Conservation (phyloP, 306 rosid genomes). For the Dryas octopetala region DNA sequence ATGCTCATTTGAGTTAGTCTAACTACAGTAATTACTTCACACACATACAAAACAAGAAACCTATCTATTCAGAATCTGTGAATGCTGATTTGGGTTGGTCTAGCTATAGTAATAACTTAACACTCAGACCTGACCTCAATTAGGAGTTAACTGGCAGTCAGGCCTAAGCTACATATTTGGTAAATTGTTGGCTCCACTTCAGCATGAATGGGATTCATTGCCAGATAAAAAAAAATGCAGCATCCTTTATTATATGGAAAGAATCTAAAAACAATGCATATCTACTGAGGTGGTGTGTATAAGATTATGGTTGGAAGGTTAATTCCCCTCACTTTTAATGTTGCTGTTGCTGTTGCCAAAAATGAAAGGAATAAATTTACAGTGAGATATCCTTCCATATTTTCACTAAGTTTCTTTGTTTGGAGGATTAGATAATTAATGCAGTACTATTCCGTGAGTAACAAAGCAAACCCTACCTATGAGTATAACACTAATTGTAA, state of each 20-base stretch:
- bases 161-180: background rate
- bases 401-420: background rate
- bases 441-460: background rate
- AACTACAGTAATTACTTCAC: background rate
- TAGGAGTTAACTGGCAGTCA: background rate
- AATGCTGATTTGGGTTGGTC: background rate
- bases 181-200: background rate
- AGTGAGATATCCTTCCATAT: background rate
- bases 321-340: background rate
- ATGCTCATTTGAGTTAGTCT: background rate
- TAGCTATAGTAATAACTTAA: background rate
- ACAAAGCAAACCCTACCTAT: background rate
- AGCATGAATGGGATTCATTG: constrained; percentile 3
- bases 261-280: background rate
- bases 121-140: background rate
- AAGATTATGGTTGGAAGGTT: constrained; percentile 3
- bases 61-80: background rate
- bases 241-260: constrained; percentile 15
- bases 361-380: background rate
- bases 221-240: background rate
- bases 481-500: background rate
- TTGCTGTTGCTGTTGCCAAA: constrained; percentile 8
- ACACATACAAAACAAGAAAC: background rate
- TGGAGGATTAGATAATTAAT: too few relatives aligned
- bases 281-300: constrained; percentile 1